Base-by-base conservation (phyloP, 768 basidiomycete species). In the Termitomyces bulborhizus region DNA sequence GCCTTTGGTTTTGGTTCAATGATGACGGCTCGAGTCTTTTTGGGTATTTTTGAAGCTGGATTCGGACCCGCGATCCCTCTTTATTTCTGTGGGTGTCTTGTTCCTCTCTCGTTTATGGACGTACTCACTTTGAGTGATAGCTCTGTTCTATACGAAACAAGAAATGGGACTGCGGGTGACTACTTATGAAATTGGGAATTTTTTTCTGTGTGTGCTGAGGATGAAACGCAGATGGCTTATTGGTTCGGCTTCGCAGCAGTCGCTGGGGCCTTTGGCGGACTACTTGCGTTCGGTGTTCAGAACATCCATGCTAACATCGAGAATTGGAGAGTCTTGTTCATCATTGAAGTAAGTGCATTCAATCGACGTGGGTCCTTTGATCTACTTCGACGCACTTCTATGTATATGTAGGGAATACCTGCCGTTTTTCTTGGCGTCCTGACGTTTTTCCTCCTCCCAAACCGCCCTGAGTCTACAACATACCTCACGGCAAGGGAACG, bases 221-320 rank as follows among this genome's bases (percentile, higher is more conserved):
- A 18, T 34, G 4, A 47, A 18, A 21, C 36, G 18, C 53, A 79
- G 71, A 79, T 86, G 78, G 88, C 86, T 1, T 82, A 88, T 62
- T 90, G 88, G 86, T 92, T 90, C 57, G 86, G 86, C 8, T 92
- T 90, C 64, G 88, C 90, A 4, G 88, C 90, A 3, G 81, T 90
- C 4, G 87, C 90, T 4, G 90, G 90, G 24, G 90, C 90, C 5
- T 92, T 92, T 57, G 88, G 89, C 13, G 90, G 90, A n/a, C 70
- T 91, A 44, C 80, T 93, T 41, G 89, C 90, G 3, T 92, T 87
- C 58, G 90, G 88, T 1, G 74, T 92, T 9, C 86, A 89, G 60
- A 79, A 89, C 63, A 75, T 73, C 1, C 68, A 83, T 53, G 58
- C 74, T 0, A 60, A 75, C 4, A 67, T 86, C 31, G 64, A 72